phyloP scores from a whole-genome alignment of 805 yeast species.

The Schwanniomyces pseudopolymorphus region DNA sequence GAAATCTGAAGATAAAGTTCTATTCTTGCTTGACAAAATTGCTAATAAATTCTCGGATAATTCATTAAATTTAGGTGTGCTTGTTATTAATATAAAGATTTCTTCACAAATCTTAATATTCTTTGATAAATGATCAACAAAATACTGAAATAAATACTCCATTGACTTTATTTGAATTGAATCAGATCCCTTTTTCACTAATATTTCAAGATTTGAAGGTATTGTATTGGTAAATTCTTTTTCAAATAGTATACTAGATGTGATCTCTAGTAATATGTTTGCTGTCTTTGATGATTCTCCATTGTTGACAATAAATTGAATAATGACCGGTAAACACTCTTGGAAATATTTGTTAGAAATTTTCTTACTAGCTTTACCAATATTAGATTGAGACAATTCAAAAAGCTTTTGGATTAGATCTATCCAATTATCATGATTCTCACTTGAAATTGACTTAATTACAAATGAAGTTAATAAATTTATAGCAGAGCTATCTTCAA shows the following conservation, averaged over 20 bases:
- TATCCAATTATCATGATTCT: slow-evolving; percentile 22
- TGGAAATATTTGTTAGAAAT: slow-evolving; percentile 22
- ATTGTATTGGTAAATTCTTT: slow-evolving; percentile 16
- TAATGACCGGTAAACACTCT: slow-evolving; percentile 19
- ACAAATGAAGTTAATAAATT: slow-evolving; percentile 23
- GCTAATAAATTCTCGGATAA: slow-evolving; percentile 45
- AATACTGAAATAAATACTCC: slow-evolving; percentile 21
- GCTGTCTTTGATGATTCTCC: neutral
- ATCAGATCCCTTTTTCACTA: slow-evolving; percentile 21
- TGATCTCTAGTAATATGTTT: neutral
- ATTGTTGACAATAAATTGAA: slow-evolving; percentile 4
- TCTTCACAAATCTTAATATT: slow-evolving; percentile 47
- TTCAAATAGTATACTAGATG: slow-evolving; percentile 11
- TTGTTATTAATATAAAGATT: slow-evolving; percentile 43
- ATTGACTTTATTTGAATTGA: slow-evolving; percentile 10
- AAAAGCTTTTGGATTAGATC: slow-evolving; percentile 19
- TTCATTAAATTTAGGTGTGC: slow-evolving; percentile 27
- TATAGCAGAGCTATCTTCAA: slow-evolving; percentile 31
- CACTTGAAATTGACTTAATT: slow-evolving; percentile 5
- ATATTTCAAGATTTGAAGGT: slow-evolving; percentile 25
- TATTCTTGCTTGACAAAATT: slow-evolving; percentile 50
- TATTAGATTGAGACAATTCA: slow-evolving; percentile 20
- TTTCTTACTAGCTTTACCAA: slow-evolving; percentile 30
- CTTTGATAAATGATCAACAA: slow-evolving; percentile 28
- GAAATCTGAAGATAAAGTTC: slow-evolving; percentile 53